These are phyloP conservation scores for Diaporthe humulicola DNA, from an alignment of 2,329 filamentous ascomycete species.

Conservation along the genomic window DNA sequence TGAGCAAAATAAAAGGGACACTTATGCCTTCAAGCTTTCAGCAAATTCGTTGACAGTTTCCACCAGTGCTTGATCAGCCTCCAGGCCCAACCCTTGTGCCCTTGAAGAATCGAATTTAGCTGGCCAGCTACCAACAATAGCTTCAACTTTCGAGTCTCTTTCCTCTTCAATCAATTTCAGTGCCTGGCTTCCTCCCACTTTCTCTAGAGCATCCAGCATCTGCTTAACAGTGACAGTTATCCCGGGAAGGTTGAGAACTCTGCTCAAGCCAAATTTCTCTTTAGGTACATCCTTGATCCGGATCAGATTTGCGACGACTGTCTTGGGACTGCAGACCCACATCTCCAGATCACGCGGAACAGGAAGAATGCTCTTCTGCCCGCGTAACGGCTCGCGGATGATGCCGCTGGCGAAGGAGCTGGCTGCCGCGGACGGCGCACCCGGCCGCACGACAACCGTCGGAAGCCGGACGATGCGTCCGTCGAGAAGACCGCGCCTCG, in stretches of 20 bases:
- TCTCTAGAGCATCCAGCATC: conserved; percentile 63
- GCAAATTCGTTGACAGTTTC: conserved; percentile 6
- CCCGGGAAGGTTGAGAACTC: conserved; percentile 62
- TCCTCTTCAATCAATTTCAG: conserved; percentile 60
- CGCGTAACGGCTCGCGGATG: conserved; percentile 69
- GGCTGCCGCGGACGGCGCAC: conserved; percentile 71
- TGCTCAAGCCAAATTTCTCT: conserved; percentile 50
- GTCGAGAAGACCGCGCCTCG: conserved; percentile 66
- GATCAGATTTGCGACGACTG: conserved; percentile 59
- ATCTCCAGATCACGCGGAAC: conserved; percentile 57
- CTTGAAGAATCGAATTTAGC: conserved; percentile 58
- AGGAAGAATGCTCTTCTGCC: conserved; percentile 57
- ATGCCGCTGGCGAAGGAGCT: conserved; percentile 73
- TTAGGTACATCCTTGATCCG: conserved; percentile 55
- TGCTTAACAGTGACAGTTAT: conserved; percentile 64
- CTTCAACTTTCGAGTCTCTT: conserved; percentile 59
- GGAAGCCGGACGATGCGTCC: conserved; percentile 53
- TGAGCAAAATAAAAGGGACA: no score
- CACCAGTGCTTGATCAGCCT: neutral
- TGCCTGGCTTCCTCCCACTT: conserved; percentile 61
- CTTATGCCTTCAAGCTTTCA: neutral
- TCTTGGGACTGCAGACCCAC: conserved; percentile 62
- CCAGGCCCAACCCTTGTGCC: neutral
- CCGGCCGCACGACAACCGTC: conserved; percentile 71
- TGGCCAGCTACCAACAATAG: conserved; percentile 67